phyloP scores from a whole-genome alignment of 768 basidiomycete species.

The Nidula microcarpa region DNA sequence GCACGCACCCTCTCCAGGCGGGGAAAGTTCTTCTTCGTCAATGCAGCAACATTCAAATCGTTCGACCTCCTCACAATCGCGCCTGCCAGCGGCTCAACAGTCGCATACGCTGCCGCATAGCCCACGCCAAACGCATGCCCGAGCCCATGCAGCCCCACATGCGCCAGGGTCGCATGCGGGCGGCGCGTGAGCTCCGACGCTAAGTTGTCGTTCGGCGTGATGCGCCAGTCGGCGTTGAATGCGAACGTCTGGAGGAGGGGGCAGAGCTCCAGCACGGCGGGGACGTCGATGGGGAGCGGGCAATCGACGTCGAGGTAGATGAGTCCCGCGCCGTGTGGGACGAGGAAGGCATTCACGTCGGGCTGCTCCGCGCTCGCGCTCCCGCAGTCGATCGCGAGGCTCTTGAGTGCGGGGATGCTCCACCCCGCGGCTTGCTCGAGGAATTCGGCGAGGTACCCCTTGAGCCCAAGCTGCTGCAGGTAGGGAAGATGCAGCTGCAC shows the following conservation, averaged over 20 bases:
- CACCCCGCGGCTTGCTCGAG: constrained; percentile 68
- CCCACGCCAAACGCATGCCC: constrained; percentile 68
- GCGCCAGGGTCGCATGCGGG: constrained; percentile 54
- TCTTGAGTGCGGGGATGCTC: constrained; percentile 58
- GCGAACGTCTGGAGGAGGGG: constrained; percentile 58
- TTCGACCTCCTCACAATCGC: constrained; percentile 52
- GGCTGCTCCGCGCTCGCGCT: constrained; percentile 45
- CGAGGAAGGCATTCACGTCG: constrained; percentile 58
- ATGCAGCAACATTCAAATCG: constrained; percentile 60
- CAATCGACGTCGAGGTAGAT: constrained; percentile 65
- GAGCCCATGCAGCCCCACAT: constrained; percentile 69
- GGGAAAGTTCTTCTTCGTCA: constrained; percentile 56
- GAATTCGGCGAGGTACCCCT: constrained; percentile 60
- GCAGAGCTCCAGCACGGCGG: constrained; percentile 59
- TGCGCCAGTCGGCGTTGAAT: constrained; percentile 76
- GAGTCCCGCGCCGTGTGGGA: constrained; percentile 52
- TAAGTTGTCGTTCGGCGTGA: constrained; percentile 29
- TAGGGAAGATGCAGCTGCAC: constrained; percentile 49
- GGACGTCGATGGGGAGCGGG: constrained; percentile 46
- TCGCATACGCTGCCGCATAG: constrained; percentile 37
- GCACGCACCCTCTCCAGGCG: constrained; percentile 55
- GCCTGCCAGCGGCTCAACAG: constrained; percentile 32
- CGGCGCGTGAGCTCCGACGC: constrained; percentile 39
- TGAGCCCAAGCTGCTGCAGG: constrained; percentile 62
- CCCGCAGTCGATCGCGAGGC: constrained; percentile 46